A percentile compares a stretch with the other conserved stretches of the same genome.
These are phyloP conservation scores for Potentilla sterilis DNA, from an alignment of 306 rosid genomes.

Conservation along the genomic window DNA sequence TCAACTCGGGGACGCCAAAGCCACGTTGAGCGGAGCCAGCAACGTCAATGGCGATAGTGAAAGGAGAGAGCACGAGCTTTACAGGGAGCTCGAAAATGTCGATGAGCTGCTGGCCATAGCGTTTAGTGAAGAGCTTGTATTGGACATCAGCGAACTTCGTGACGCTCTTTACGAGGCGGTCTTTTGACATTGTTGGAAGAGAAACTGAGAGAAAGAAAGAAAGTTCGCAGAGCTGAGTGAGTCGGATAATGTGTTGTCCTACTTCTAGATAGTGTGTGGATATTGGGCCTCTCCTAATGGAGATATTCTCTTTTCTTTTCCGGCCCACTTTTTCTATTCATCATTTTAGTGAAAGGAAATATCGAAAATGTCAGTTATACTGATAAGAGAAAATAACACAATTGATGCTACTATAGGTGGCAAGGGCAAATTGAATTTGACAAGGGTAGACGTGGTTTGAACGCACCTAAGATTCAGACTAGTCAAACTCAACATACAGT, in stretches of 20 bases:
- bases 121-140: conserved; percentile 48
- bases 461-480: no score
- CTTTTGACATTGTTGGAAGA: conserved; percentile 49
- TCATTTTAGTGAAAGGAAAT: no score
- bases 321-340: no score
- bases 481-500: no score
- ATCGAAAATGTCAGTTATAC: no score
- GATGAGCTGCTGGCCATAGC: conserved; percentile 63
- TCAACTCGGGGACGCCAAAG: conserved; percentile 88
- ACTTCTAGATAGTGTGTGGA: not conserved
- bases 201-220: not conserved
- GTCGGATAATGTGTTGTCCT: conserved; percentile 1
- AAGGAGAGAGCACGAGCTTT: conserved; percentile 71
- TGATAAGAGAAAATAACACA: no score
- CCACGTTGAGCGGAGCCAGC: conserved; percentile 96
- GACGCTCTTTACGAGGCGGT: conserved; percentile 44
- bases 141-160: conserved; percentile 48
- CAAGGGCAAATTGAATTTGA: no score
- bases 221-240: not conserved
- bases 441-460: no score
- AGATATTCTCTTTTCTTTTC: no score
- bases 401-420: no score
- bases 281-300: no score
- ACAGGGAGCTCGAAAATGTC: conserved; percentile 76
- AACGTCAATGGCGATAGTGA: conserved; percentile 72